Base-by-base conservation (phyloP, 495 filamentous ascomycete species). In the Lichina pygmaea region DNA sequence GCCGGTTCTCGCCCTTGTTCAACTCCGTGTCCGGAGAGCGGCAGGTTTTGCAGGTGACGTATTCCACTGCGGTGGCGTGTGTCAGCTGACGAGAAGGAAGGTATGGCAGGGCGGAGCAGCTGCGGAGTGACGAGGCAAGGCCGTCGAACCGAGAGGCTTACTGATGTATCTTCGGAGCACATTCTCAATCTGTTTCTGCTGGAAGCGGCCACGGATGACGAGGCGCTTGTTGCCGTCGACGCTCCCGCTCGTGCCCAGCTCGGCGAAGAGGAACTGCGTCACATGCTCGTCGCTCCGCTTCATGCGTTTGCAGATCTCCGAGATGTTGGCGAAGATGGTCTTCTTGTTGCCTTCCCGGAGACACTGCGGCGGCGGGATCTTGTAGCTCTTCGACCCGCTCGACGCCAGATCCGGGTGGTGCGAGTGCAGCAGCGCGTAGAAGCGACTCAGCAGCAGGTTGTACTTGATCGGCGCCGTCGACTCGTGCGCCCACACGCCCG, bases 271-370 rank as follows among this genome's bases (percentile, higher is more conserved):
- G 67, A 93, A 97, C 52, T 85, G 76, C 41, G 82, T 95, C 53
- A 95, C 82, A 64, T 95, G 86, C 59, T 97, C 89, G 56, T 93
- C 86, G 51, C 77, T 79, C 57, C 89, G 71, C 75, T 97, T 97
- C 86, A 97, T 89, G 48, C 82, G 70, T 64, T 81, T 81, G 64
- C 75, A 79, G 52, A 92, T 92, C 57, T 91, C 83, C 48, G 78
- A 69, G 54, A 97, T 84, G 66, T 97, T 97, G 62, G 89, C 89
- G 58, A 94, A 97, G 54, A 95, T 92, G 44, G 89, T 95, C 78
- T 93, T 93, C 72, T 93, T 93, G 73, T 95, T 95, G 59, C 89
- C 89, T 82, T 97, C 91, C 64, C 91, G 85, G 42, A 95, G 69
- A 63, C 86, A 93, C 66, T 97, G 91, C n/a, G 89, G 89, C 10